Evolutionary conservation across 129 eudicot genomes (phyloP), one percentile per base, ranked within the genome.

Genomic region (Flaveria sonorensis): DNA sequence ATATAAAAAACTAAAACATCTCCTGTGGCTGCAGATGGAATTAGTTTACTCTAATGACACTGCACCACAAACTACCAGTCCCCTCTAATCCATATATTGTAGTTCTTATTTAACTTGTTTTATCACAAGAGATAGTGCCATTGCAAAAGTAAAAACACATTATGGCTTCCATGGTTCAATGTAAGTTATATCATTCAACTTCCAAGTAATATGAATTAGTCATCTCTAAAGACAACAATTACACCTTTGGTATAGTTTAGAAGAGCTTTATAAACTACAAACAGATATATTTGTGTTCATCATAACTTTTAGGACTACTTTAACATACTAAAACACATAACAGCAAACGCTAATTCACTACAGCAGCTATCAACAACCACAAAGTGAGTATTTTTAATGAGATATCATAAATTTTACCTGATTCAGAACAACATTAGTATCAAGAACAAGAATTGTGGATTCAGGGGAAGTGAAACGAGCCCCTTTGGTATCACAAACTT

Each of bases 391-490:
- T 46, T 32, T 60, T 18, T 0, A 77, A 56, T 11, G 11, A 13
- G 18, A 47, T 13, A 51, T 4, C 7, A 47, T 56, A 13, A 51
- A 52, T n/a, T 47, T 67, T 48, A 90, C 98, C 96, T 93, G 98
- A 82, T 93, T 83, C 30, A 93, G 92, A 67, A 93, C 98, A 24
- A 93, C 96, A 82, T 93, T 90, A 4, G 98, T 93, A 65, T 93
- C 98, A 32, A 93, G 73, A 75, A 93, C 77, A 75, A 93, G 77
- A 13, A 90, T 79, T 59, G 84, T 76, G 42, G 91, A 85, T 21
- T 72, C 82, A 76, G 75, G 70, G 15, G 86, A 80, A 32, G 72
- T 82, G 81, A 93, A 84, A 13, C 91, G 85, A 71, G 98, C 93
- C 13, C 73, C 83, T 23, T 85, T 71, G 24, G 87, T 76, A 68